phyloP scores from a whole-genome alignment of 805 yeast species.

The Allodekkera sacchari region DNA sequence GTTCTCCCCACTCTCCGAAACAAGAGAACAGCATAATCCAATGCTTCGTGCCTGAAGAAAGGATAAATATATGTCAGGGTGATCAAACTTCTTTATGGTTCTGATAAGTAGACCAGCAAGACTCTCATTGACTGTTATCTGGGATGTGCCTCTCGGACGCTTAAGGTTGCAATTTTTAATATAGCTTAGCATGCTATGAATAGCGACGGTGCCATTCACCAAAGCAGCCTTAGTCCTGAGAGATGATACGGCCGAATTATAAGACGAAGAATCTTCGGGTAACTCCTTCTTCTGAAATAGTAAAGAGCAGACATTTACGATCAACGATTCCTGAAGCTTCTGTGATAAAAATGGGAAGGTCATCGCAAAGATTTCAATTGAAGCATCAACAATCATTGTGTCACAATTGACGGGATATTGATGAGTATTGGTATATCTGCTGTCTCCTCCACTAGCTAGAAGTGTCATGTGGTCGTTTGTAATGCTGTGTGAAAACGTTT shows the following conservation, averaged over 20 bases:
- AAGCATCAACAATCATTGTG: conserved; percentile 58
- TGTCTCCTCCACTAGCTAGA: conserved; percentile 19
- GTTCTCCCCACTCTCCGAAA: conserved; percentile 16
- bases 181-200: conserved; percentile 41
- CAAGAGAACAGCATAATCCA: conserved; percentile 22
- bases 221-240: conserved; percentile 38
- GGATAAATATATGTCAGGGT: conserved; percentile 14
- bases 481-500: conserved; percentile 32
- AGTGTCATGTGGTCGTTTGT: conserved; percentile 33
- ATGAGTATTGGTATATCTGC: conserved; percentile 28
- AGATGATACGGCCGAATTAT: conserved; percentile 24
- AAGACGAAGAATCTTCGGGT: too few relatives aligned
- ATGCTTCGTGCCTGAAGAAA: conserved; percentile 25
- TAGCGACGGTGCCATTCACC: conserved; percentile 55
- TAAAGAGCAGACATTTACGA: conserved; percentile 65
- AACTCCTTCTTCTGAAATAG: too few relatives aligned
- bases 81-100: conserved; percentile 18
- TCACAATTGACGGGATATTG: conserved; percentile 34
- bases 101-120: conserved; percentile 19
- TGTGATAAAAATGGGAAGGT: conserved; percentile 64
- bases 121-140: conserved; percentile 14
- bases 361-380: conserved; percentile 67
- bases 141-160: conserved; percentile 2
- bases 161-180: conserved; percentile 16
- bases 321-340: conserved; percentile 79